Evolutionary conservation across 805 yeast species (phyloP), one percentile per base, ranked within the genome.

Genomic region (Cyberlindnera sargentensis): DNA sequence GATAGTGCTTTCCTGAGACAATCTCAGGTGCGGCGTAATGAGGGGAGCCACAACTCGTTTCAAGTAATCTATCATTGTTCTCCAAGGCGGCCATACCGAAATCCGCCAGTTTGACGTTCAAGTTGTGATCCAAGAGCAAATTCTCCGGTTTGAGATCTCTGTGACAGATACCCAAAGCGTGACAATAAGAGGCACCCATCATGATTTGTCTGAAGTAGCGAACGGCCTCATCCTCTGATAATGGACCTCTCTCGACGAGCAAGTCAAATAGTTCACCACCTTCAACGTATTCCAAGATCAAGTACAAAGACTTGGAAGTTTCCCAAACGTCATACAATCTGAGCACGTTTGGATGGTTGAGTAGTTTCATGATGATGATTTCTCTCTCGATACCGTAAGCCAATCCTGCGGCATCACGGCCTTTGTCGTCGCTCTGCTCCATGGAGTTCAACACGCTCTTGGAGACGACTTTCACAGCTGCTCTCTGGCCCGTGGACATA

Each of bases 61-160:
- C 97, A 45, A 93, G 70, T 57, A 91, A 67, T 54, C 84, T 79
- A 52, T 82, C 91, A 42, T 76, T 76, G 29, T 87, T 77, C 62
- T 93, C 98, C 37, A 93, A 68, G 6, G 99, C 98, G 15, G 99
- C 99, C 99, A 93, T 93, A 31, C 99, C 99, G 62, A 93, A 93
- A 65, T 93, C 99, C 8, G 99, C 99, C 52, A 93, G 88, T 63
- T 93, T 93, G 62, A 93, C 89, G 63, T 88, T 89, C 49, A 81
- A 78, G 61, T 87, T 75, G 59, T 82, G 80, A 66, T 90, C 98
- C 36, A 90, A 69, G 36, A 84, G 64, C 53, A 84, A 65, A 65
- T 84, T 84, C 59, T 84, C 95, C 3, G 95, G 95, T 58, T 84
- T 84, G 55, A 87, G 71, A 61, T 87, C 95, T 48, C 95, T 80